Evolutionary conservation across 495 filamentous ascomycete species (phyloP).

Genomic region (Penicillium pulvis): DNA sequence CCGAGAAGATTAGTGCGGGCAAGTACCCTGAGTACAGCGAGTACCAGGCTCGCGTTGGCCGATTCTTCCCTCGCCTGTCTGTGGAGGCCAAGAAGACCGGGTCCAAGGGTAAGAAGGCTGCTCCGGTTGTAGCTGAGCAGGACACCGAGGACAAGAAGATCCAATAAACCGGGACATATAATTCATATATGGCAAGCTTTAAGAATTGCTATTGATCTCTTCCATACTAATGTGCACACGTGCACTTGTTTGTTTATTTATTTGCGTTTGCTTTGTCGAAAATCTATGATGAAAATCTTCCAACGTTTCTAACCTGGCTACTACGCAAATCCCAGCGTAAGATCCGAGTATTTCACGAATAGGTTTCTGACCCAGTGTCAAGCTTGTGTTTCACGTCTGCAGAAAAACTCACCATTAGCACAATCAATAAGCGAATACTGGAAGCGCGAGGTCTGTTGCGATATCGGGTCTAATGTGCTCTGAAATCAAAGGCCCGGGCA

Average conservation of each 20-base stretch:
- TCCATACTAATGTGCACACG: background rate
- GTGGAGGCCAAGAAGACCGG: conserved; percentile 41
- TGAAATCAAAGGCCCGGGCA: too few relatives aligned
- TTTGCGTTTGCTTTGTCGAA: background rate
- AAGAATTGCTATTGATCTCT: background rate
- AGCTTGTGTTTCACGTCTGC: too few relatives aligned
- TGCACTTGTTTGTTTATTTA: background rate
- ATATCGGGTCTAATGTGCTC: too few relatives aligned
- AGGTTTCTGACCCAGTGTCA: too few relatives aligned
- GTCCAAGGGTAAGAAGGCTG: conserved; percentile 25
- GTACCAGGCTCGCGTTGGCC: conserved; percentile 81
- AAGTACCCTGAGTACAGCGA: conserved; percentile 90
- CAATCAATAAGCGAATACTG: too few relatives aligned
- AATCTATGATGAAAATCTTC: background rate
- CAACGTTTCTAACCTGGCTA: background rate
- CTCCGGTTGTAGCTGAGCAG: conserved; percentile 4
- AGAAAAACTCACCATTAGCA: too few relatives aligned
- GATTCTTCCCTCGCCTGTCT: conserved; percentile 71
- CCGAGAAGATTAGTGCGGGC: conserved; percentile 71
- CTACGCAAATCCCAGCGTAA: background rate
- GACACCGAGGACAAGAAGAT: conserved; percentile 26
- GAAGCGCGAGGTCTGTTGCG: too few relatives aligned
- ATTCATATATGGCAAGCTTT: conserved; percentile 12
- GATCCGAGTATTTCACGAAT: too few relatives aligned
- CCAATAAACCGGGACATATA: conserved; percentile 15